These are phyloP conservation scores for Collariella sp. DNA, from an alignment of 495 filamentous ascomycete species.

Conservation along the genomic window DNA sequence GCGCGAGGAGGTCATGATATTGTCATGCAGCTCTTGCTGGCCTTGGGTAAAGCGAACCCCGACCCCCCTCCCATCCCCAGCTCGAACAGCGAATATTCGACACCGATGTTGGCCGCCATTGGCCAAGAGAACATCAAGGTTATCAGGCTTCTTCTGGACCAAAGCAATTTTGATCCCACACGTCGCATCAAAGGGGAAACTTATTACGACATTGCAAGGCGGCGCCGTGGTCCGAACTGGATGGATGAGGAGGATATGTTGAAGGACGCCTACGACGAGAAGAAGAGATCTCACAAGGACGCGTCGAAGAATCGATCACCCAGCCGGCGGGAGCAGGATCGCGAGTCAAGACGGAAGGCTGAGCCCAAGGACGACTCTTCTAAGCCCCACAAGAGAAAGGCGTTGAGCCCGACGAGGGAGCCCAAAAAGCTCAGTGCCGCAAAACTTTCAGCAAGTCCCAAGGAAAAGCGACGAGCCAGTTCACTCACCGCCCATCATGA, in stretches of 20 bases:
- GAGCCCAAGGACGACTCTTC: slow-evolving; percentile 36
- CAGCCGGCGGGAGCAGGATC: slow-evolving; percentile 45
- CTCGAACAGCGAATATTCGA: slow-evolving; percentile 52
- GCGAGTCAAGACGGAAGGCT: slow-evolving; percentile 43
- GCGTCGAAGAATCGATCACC: slow-evolving; percentile 45
- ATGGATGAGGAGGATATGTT: slow-evolving; percentile 79
- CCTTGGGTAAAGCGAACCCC: slow-evolving; percentile 66
- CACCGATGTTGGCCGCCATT: slow-evolving; percentile 90
- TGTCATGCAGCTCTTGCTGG: slow-evolving; percentile 76
- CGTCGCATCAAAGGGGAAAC: slow-evolving; percentile 59
- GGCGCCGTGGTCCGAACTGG: slow-evolving; percentile 78
- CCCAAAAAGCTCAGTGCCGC: slow-evolving; percentile 27
- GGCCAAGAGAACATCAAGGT: slow-evolving; percentile 81
- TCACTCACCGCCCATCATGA: slow-evolving; percentile 31
- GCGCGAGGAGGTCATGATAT: slow-evolving; percentile 87
- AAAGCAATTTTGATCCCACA: slow-evolving; percentile 71
- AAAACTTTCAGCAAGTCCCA: slow-evolving; percentile 34
- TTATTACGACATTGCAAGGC: slow-evolving; percentile 76
- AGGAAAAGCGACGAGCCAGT: slow-evolving; percentile 34
- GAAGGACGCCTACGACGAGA: slow-evolving; percentile 67
- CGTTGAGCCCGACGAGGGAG: slow-evolving; percentile 42
- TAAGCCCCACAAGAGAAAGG: slow-evolving; percentile 38
- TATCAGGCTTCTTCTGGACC: slow-evolving; percentile 68
- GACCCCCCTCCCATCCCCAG: slow-evolving; percentile 59
- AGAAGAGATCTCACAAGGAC: slow-evolving; percentile 39